phyloP scores from a whole-genome alignment of 1,284 basidiomycete genomes.

The Ustilago sp. region DNA sequence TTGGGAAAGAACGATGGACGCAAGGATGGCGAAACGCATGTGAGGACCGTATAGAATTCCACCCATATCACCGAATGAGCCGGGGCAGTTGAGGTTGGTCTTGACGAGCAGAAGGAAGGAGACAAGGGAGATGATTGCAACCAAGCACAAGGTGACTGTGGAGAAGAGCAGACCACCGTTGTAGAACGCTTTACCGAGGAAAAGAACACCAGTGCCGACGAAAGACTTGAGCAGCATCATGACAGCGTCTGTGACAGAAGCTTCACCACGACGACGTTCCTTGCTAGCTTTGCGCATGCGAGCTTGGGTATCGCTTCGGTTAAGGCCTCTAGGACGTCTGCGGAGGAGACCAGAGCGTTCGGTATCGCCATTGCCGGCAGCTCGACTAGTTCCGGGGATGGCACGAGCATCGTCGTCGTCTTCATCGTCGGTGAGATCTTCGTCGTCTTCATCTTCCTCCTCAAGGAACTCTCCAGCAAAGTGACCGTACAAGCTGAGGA shows the following conservation, averaged over 20 bases:
- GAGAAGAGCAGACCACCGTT: constrained; percentile 97
- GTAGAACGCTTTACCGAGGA: constrained; percentile 96
- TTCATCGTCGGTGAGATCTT: constrained; percentile 49
- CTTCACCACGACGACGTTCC: constrained; percentile 61
- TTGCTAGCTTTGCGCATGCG: constrained; percentile 57
- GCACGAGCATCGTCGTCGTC: constrained; percentile 40
- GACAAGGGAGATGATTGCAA: constrained; percentile 89
- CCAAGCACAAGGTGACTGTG: constrained; percentile 79
- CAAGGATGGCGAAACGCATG: constrained; percentile 90
- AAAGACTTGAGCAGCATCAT: constrained; percentile 80
- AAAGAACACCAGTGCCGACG: constrained; percentile 94
- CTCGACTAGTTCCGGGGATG: constrained; percentile 47
- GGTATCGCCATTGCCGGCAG: constrained; percentile 46
- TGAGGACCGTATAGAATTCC: constrained; percentile 89
- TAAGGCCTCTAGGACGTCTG: constrained; percentile 22
- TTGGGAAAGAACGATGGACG: constrained; percentile 89
- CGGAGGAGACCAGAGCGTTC: constrained; percentile 59
- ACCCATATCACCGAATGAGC: constrained; percentile 96
- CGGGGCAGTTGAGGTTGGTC: constrained; percentile 88
- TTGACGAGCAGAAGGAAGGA: constrained; percentile 92
- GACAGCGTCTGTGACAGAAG: constrained; percentile 65
- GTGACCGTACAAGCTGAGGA: constrained; percentile 67
- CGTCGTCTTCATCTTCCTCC: constrained; percentile 61
- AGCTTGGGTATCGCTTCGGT: constrained; percentile 41
- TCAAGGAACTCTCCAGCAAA: constrained; percentile 67